Conservation (phyloP, 805 yeast genomes). For the Kuraishia molischiana region DNA sequence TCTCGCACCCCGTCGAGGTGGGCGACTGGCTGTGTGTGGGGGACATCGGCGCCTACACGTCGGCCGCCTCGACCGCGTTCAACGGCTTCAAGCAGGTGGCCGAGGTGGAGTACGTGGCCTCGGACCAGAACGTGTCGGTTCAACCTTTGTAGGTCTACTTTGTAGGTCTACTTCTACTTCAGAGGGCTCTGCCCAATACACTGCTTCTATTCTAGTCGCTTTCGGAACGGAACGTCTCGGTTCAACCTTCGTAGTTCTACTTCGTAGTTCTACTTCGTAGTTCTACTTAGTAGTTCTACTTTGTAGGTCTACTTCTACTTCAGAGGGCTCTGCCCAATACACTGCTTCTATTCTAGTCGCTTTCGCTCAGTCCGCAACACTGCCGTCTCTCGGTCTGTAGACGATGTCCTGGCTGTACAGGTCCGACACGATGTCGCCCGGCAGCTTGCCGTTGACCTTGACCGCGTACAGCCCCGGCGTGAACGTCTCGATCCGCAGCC, state of each 20-base stretch:
- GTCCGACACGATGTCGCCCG: constrained; percentile 72
- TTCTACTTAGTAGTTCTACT: neutral
- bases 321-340: neutral
- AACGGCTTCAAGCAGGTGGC: constrained; percentile 72
- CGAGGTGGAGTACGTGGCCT: constrained; percentile 52
- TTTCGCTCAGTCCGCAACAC: constrained; percentile 28
- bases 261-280: constrained; percentile 2
- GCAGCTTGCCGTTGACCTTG: constrained; percentile 83
- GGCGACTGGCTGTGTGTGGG: constrained; percentile 93
- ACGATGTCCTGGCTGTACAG: constrained; percentile 66
- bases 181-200: neutral
- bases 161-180: constrained; percentile 5
- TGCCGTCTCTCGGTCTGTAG: constrained; percentile 94
- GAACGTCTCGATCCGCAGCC: constrained; percentile 87
- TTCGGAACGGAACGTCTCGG: constrained; percentile 4
- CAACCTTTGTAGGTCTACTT: constrained; percentile 1
- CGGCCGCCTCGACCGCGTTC: constrained; percentile 86
- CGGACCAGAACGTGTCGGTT: constrained; percentile 5
- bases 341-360: neutral
- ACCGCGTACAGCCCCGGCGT: constrained; percentile 90
- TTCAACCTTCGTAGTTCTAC: neutral
- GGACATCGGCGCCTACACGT: constrained; percentile 84
- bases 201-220: neutral
- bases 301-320: constrained; percentile 5
- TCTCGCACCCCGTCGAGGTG: constrained; percentile 54